Evolutionary conservation across 225 moss, liverwort and hornwort genomes (phyloP), one percentile per base, ranked within the genome.

Genomic region (Marchantia paleacea): DNA sequence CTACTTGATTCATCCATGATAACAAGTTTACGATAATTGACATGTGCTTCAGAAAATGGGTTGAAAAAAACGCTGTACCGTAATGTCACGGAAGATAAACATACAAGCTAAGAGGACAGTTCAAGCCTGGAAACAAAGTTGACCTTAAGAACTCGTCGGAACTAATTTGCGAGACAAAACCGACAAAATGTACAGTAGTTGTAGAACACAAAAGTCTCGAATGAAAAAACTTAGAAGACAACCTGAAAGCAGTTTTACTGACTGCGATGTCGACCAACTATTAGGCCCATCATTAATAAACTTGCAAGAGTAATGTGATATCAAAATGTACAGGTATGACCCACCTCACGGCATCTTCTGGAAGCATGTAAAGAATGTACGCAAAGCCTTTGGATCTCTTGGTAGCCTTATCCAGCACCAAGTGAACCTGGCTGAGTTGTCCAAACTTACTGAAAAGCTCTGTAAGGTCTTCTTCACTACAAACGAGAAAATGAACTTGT

Each of bases 381-480:
- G 97, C 95, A 83, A 93, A 86, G 78, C 93, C 97, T 86, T 95
- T 95, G 10, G 97, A 99, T 52, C 90, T 91, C 81, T 91, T 99
- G 55, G 95, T 92, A 74, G 85, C 75, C 85, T 91, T 99, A 85
- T 99, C 97, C 80, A 95, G 88, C 66, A 94, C 95, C 77, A 99
- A 85, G 76, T 99, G 95, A 76, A 95, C 95, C 86, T 95, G 85
- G 73, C 90, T 94, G 60, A 95, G 95, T 83, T 91, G 92, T 58
- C 97, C 94, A 76, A 88, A 91, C 79, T 92, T 91, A 85, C 97
- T 88, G 75, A 99, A 99, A 69, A 88, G 78, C 69, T 91, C 95
- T 84, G 89, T 86, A 76, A 95, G 84, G 79, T 99, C 97, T 82
- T 94, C 95, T 85, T 95, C 95, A 87, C 97, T 99, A 84, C 84